Evolutionary conservation across 805 yeast genomes (phyloP).

Genomic region (Maudiozyma bulderi): DNA sequence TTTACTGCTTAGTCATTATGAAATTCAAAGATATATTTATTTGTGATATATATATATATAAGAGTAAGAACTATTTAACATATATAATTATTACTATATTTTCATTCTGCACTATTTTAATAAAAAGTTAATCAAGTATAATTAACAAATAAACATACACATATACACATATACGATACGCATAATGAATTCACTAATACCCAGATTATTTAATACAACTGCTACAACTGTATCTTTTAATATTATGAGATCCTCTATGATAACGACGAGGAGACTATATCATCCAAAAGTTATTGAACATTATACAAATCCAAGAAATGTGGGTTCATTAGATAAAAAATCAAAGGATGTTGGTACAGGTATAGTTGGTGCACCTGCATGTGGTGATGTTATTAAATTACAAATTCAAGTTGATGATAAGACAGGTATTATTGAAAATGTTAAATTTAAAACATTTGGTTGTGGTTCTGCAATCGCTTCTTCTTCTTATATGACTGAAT

Average conservation of each 20-base stretch:
- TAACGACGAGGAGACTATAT: constrained; percentile 32
- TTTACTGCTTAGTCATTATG: not conserved
- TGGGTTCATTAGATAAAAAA: constrained; percentile 80
- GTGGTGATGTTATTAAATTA: constrained; percentile 97
- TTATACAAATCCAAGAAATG: constrained; percentile 93
- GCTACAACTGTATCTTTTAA: not conserved
- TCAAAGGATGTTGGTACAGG: constrained; percentile 85
- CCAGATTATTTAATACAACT: not conserved
- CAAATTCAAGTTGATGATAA: constrained; percentile 89
- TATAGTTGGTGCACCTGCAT: constrained; percentile 97
- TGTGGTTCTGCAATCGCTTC: constrained; percentile 98
- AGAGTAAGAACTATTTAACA: not conserved
- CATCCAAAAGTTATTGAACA: constrained; percentile 94
- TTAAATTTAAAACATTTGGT: constrained; percentile 97
- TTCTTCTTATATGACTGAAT: constrained; percentile 87
- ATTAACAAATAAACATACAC: not conserved
- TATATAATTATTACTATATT: no score
- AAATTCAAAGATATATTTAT: not conserved
- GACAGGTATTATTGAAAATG: constrained; percentile 87
- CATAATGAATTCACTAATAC: constrained; percentile 4
- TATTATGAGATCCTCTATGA: not conserved
- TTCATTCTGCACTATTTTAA: no score
- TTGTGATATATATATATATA: not conserved
- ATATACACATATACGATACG: not conserved
- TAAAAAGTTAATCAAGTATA: no score